Base-by-base conservation (phyloP, 83 land plant species). In the Picea abies region DNA sequence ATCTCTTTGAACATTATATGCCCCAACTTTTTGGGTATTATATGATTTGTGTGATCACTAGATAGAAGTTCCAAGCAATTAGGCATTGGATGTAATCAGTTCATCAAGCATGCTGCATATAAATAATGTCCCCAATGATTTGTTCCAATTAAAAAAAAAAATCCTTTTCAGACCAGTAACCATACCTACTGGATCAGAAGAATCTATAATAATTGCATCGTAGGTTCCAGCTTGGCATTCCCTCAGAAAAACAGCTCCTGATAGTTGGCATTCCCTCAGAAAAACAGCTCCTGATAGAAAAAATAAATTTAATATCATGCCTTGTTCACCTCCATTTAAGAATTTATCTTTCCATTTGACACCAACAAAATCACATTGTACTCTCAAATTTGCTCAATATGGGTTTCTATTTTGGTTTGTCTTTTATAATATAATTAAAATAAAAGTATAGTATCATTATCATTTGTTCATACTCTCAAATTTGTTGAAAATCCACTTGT, bases 151-250 rank as follows among this genome's bases (percentile, higher is more conserved):
- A 49, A 20, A 9, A 26, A 32, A 32, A 78, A 3, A 77, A 25
- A 76, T 12, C 15, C 0, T 37, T 66, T 4, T 14, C 72, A 17
- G 10, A 19, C 19, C 47, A 62, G 29, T 63, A 72, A 80, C 71
- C 86, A 78, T 82, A 96, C 99, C 99, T 66, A 97, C 93, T 14
- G 99, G 99, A 80, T 97, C 99, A 69, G 99, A 96, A 44, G 99
- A 97, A 81, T 97, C 99, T 66, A 97, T 96, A 26, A 97, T 96
- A 32, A 97, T 82, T 56, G 97, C 97, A 91, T 97, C 99, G 84
- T 97, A 97, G 52, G 93, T 88, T 35, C 98, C 99, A 77, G 88
- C 94, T 1, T 90, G 86, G 71, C 85, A 97, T 73, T 84, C 89
- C 80, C 89, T 92, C 76, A 97, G 58, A 78, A 97, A 97, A 14